Evolutionary conservation across 352 stramenopile species (phyloP), one percentile per base, ranked within the genome.

Genomic region (Pythium volutum): DNA sequence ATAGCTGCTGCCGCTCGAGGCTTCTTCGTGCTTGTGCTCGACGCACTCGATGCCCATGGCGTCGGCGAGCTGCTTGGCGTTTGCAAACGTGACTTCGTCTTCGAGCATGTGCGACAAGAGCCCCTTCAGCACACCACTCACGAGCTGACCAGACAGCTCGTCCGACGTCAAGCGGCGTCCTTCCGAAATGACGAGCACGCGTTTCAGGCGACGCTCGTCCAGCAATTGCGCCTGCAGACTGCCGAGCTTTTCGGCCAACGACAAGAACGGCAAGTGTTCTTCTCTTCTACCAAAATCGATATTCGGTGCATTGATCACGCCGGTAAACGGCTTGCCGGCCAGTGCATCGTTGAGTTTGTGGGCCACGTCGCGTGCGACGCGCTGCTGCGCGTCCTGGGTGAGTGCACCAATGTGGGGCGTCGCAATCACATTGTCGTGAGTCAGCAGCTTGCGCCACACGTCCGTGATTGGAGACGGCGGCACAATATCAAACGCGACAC

Each of bases 241-340:
- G 33, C 91, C 92, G 10, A 98, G 89, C 70, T 94, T 97, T 62
- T 98, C 88, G 5, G 88, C 90, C 15, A 98, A 83, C 57, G 80
- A 91, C 4, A 97, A 64, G 61, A 96, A 94, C 33, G 89, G 82
- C 60, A 88, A 64, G 49, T 93, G 85, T 70, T 96, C 77, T 34
- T 85, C 76, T 26, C 84, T 75, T 50, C 77, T 75, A 23, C 76
- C 77, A 56, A 96, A 94, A 60, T 97, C 91, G 34, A 98, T 95
- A 64, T 93, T 92, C 0, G 96, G 94, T 51, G 97, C 97, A 71
- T 99, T 99, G 41, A 98, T 86, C 62, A 96, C 93, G 59, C 97
- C 96, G 39, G 76, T 77, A 67, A 98, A 98, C 4, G 80, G 91
- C 69, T 96, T 95, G 48, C 84, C 91, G 29, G 96, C 83, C 27